A percentile compares a stretch with the other conserved stretches of the same genome.
phyloP scores from a whole-genome alignment of 139 green algal species.

The Ostreobium quekettii region DNA sequence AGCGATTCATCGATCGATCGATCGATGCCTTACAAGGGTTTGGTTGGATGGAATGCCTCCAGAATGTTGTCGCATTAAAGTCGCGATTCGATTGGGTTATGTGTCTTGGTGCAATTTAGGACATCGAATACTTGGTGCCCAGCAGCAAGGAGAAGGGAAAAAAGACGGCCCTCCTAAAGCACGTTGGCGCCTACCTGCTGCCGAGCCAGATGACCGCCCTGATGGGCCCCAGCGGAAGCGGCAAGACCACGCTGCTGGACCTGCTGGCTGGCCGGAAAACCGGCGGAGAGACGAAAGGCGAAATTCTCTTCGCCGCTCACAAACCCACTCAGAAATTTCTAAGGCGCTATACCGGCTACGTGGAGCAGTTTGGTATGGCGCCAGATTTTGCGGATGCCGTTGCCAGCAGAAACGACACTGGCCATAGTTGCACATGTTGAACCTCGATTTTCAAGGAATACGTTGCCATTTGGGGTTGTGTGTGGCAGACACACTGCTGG shows the following conservation, averaged over 20 bases:
- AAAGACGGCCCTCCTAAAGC: constrained; percentile 31
- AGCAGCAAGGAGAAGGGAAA: constrained; percentile 37
- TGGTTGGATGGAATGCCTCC: no score
- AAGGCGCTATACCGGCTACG: constrained; percentile 63
- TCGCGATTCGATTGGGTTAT: no score
- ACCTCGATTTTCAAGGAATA: no score
- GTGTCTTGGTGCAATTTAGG: no score
- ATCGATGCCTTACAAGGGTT: no score
- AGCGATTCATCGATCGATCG: no score
- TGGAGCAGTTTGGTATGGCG: constrained; percentile 22
- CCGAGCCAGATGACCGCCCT: constrained; percentile 42
- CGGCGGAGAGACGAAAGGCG: constrained; percentile 34
- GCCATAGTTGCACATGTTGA: no score
- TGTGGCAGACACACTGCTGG: constrained; percentile 58
- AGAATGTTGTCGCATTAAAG: no score
- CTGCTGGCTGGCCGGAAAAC: constrained; percentile 45
- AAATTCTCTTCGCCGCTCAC: constrained; percentile 57
- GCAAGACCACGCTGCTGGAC: constrained; percentile 74
- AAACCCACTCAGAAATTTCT: constrained; percentile 52
- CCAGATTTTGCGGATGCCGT: no score
- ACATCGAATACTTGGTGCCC: constrained; percentile 48
- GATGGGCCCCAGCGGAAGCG: constrained; percentile 64
- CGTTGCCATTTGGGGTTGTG: no score
- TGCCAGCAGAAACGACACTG: no score
- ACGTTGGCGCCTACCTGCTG: constrained; percentile 29